Conservation (phyloP, 495 filamentous ascomycete species). For the Physcia stellaris region DNA sequence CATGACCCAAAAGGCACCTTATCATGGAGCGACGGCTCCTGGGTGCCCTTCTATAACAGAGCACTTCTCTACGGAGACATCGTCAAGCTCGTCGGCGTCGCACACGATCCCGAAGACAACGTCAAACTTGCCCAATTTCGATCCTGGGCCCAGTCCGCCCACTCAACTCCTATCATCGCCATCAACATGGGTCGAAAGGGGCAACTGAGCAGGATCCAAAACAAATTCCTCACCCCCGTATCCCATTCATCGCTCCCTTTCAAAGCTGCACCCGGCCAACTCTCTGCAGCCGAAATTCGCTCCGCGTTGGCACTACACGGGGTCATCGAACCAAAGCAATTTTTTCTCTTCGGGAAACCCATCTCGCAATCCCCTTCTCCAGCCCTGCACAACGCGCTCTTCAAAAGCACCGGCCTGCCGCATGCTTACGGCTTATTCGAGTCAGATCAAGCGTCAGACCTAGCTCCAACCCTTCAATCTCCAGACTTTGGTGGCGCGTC, state of each 20-base stretch:
- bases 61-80: conserved; percentile 79
- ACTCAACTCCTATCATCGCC: conserved; percentile 73
- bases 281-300: conserved; percentile 83
- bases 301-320: conserved; percentile 64
- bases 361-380: conserved; percentile 71
- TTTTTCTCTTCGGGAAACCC: conserved; percentile 79
- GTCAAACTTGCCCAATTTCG: conserved; percentile 74
- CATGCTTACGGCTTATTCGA: conserved; percentile 75
- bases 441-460: conserved; percentile 50
- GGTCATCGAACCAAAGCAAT: conserved; percentile 59
- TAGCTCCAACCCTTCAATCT: conserved; percentile 52
- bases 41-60: conserved; percentile 76
- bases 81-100: conserved; percentile 87
- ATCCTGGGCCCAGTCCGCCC: conserved; percentile 51
- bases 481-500: conserved; percentile 81
- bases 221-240: conserved; percentile 90
- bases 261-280: conserved; percentile 89
- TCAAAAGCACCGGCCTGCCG: conserved; percentile 65
- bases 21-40: conserved; percentile 79
- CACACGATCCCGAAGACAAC: conserved; percentile 69
- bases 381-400: conserved; percentile 78
- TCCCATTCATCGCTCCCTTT: conserved; percentile 79
- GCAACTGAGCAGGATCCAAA: conserved; percentile 79
- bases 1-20: conserved; percentile 71
- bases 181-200: conserved; percentile 91